Evolutionary conservation across 2,329 filamentous ascomycete species (phyloP).

Genomic region (Sordariomycetes sp.): DNA sequence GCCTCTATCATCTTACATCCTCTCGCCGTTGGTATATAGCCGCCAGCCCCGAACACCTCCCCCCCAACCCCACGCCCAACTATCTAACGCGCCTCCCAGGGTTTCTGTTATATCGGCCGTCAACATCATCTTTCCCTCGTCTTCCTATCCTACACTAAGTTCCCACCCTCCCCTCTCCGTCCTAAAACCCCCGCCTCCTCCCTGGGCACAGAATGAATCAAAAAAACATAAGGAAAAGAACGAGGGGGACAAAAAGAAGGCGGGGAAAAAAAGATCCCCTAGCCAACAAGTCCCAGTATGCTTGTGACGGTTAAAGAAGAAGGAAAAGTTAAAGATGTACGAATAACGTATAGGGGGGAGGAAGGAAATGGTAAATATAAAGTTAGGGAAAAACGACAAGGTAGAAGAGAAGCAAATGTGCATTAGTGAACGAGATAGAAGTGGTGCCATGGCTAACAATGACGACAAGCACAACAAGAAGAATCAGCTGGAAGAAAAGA

Average conservation of each 20-base stretch:
- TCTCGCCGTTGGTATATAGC: neutral
- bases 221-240: neutral
- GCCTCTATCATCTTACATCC: neutral
- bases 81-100: neutral
- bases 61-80: neutral
- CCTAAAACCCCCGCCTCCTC: neutral
- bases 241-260: neutral
- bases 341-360: neutral
- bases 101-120: neutral
- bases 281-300: neutral
- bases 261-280: neutral
- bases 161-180: neutral
- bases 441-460: neutral
- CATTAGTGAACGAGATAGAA: neutral
- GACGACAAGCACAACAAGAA: neutral
- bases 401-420: neutral
- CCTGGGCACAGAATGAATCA: neutral
- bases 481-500: neutral
- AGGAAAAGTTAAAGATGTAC: neutral
- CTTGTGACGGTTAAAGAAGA: neutral
- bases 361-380: neutral
- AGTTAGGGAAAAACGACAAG: neutral
- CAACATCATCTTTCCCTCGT: neutral
- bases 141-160: neutral
- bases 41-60: neutral